phyloP scores from a whole-genome alignment of 2,329 filamentous ascomycete species.

The Biscogniauxia mediterranea region DNA sequence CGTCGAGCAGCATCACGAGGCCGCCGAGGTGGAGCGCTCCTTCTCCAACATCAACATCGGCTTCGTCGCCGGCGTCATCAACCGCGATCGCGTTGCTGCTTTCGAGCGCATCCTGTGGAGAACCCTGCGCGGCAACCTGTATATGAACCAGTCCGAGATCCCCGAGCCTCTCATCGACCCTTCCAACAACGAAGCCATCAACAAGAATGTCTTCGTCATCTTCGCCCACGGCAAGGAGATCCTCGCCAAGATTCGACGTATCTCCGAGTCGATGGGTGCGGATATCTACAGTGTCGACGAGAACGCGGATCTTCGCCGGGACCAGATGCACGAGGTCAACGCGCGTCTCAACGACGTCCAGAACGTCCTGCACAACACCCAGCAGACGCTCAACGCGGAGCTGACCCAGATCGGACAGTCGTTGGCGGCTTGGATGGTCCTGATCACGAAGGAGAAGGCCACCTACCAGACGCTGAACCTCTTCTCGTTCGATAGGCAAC shows the following conservation, averaged over 20 bases:
- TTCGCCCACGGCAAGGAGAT: conserved; percentile 99
- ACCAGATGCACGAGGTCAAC: conserved; percentile 98
- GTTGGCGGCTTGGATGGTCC: conserved; percentile 93
- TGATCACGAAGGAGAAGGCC: conserved; percentile 97
- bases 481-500: conserved; percentile 93
- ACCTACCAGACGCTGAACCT: conserved; percentile 94
- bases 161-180: conserved; percentile 90
- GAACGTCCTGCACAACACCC: conserved; percentile 92
- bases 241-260: conserved; percentile 97
- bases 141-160: conserved; percentile 99
- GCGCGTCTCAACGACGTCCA: conserved; percentile 85
- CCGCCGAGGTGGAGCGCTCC: conserved; percentile 72
- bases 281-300: conserved; percentile 97
- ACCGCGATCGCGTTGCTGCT: conserved; percentile 85
- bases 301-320: conserved; percentile 89
- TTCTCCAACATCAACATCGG: conserved; percentile 99
- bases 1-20: conserved; percentile 75
- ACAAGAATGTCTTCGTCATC: conserved; percentile 99
- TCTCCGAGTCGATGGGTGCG: conserved; percentile 94
- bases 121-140: conserved; percentile 93
- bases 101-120: conserved; percentile 98
- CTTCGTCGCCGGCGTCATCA: conserved; percentile 94
- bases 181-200: conserved; percentile 83
- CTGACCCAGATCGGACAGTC: conserved; percentile 90
- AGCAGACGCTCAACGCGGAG: conserved; percentile 89